Conservation (phyloP, 1,139 yeast genomes). For the Lodderomyces pseudojiufengensis region DNA sequence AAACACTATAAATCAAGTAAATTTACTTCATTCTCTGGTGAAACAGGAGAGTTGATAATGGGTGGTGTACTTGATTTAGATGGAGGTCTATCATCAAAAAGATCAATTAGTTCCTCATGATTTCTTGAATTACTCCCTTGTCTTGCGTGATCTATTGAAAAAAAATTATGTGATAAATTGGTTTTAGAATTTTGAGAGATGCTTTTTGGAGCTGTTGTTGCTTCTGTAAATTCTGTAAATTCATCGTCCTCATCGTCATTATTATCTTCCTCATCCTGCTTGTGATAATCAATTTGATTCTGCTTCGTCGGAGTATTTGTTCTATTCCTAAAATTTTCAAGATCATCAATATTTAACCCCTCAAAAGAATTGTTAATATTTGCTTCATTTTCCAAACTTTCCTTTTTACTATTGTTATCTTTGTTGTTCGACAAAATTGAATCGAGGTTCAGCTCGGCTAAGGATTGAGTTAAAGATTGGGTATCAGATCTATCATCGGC, state of each 20-base stretch:
- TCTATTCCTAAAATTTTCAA: background rate
- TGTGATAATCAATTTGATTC: background rate
- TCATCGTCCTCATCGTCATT: conserved; percentile 15
- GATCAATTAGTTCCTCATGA: conserved; percentile 7
- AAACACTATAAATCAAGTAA: conserved; percentile 11
- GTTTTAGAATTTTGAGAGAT: conserved; percentile 7
- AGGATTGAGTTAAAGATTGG: conserved; percentile 2
- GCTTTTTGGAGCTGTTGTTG: conserved; percentile 10
- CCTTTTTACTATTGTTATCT: too few species aligned
- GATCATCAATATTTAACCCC: background rate
- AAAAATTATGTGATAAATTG: conserved; percentile 9
- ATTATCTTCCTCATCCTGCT: conserved; percentile 2
- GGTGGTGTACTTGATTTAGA: background rate
- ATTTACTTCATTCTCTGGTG: conserved; percentile 6
- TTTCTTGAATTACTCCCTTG: conserved; percentile 1
- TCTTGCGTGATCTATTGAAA: conserved; percentile 10
- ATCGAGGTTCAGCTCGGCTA: background rate
- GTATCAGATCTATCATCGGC: conserved; percentile 2
- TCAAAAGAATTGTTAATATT: conserved; percentile 7
- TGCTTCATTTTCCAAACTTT: background rate
- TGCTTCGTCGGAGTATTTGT: background rate
- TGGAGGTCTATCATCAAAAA: conserved; percentile 1
- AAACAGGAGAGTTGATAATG: conserved; percentile 1
- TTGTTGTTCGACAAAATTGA: too few species aligned
- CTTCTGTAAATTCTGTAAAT: conserved; percentile 19